Conservation (phyloP, 306 rosid species). For the Boehmeria nivea region DNA sequence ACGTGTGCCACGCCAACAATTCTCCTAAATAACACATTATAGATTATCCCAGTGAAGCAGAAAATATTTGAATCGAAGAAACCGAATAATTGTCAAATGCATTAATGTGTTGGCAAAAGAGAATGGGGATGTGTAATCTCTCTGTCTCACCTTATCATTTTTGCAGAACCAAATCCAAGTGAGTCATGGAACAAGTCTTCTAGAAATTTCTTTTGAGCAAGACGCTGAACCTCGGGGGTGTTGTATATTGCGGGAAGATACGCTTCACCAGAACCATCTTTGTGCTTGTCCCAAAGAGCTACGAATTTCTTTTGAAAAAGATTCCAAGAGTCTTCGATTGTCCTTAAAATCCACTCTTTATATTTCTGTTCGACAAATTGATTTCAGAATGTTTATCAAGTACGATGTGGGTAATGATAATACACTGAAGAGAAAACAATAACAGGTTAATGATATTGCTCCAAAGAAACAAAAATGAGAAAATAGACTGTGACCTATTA, state of each 20-base stretch:
- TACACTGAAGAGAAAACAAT: not conserved
- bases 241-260: conserved; percentile 73
- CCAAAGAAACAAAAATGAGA: no score
- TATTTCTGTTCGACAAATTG: conserved; percentile 40
- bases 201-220: conserved; percentile 57
- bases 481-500: no score
- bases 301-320: conserved; percentile 57
- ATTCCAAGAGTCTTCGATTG: conserved; percentile 73
- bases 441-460: no score
- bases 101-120: not conserved
- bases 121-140: no score
- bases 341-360: conserved; percentile 83
- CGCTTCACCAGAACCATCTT: conserved; percentile 73
- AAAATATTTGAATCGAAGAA: not conserved
- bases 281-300: conserved; percentile 70
- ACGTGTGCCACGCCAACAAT: conserved; percentile 90
- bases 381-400: not conserved
- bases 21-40: conserved; percentile 41
- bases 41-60: no score
- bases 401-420: not conserved
- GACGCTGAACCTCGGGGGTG: conserved; percentile 51
- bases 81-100: not conserved
- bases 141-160: conserved; percentile 70
- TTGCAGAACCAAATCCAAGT: conserved; percentile 88
- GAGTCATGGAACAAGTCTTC: conserved; percentile 66